A percentile compares a stretch with the other conserved stretches of the same genome.
Evolutionary conservation across 352 stramenopile genomes (phyloP).

Genomic region (Phytophthora cryptogea): DNA sequence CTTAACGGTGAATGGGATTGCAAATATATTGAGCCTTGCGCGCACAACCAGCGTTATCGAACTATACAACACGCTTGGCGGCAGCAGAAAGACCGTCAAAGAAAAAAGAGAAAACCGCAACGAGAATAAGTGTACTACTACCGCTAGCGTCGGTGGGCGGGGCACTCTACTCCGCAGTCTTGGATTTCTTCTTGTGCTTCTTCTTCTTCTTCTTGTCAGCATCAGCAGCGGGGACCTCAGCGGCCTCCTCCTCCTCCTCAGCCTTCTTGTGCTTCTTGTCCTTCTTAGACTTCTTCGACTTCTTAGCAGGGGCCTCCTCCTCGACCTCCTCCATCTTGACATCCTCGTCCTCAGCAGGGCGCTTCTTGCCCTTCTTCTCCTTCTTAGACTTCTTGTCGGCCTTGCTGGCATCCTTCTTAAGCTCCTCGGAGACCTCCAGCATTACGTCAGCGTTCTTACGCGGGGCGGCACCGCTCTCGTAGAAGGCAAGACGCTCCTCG

Average conservation of each 20-base stretch:
- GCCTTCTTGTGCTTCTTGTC: slow-evolving; percentile 57
- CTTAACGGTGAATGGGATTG: slow-evolving; percentile 27
- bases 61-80: slow-evolving; percentile 32
- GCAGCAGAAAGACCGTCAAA: slow-evolving; percentile 29
- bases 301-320: slow-evolving; percentile 74
- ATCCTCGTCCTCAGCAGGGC: slow-evolving; percentile 66
- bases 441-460: slow-evolving; percentile 99
- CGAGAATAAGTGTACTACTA: slow-evolving; percentile 55
- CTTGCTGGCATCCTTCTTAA: slow-evolving; percentile 69
- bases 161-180: slow-evolving; percentile 68
- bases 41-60: slow-evolving; percentile 35
- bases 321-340: slow-evolving; percentile 58
- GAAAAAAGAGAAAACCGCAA: slow-evolving; percentile 29
- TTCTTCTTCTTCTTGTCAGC: slow-evolving; percentile 82
- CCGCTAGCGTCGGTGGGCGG: slow-evolving; percentile 35
- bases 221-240: slow-evolving; percentile 22
- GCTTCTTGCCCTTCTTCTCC: slow-evolving; percentile 85
- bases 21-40: slow-evolving; percentile 42
- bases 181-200: slow-evolving; percentile 83
- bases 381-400: slow-evolving; percentile 73
- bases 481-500: slow-evolving; percentile 99
- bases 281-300: slow-evolving; percentile 84
- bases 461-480: slow-evolving; percentile 97
- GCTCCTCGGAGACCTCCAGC: slow-evolving; percentile 92
- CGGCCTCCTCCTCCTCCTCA: slow-evolving; percentile 31